Base-by-base conservation (phyloP, 805 yeast species). In the fission yeast (Schizosaccharomyces pombe) region DNA sequence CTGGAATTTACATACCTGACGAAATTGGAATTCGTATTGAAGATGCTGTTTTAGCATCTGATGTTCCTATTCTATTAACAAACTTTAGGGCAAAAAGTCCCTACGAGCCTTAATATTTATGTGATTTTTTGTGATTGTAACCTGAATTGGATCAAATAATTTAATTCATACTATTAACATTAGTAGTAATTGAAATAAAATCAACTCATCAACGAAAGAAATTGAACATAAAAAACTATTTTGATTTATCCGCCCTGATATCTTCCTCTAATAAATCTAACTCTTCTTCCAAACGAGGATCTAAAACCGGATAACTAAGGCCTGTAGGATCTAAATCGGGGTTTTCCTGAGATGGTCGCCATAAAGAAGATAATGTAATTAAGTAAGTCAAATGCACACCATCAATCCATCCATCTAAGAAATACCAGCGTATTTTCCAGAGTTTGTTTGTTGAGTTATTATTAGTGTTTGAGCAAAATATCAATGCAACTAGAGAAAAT, bases 321-420 rank as follows among this genome's bases (percentile, higher is more conserved):
- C 49, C 49, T 4, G 19, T 19, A 26, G 28, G 30, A 11, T 85
- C 49, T 6, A 43, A 29, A 14, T 43, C 30, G 5, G 4, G 83
- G 56, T 95, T 86, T 43, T 94, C 85, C 60, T 83, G 91, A 0
- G 96, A 87, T 55, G 99, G 99, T 67, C 98, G 80, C 98, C 98
- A 91, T 58, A 91, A 76, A 70, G 86, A 77, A 4, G 95, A 83
- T 58, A 91, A 73, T 6, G 85, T 76, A 62, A 81, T 75, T 65
- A 91, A 87, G 37, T 86, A 87, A 52, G 79, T 68, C 63, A 83
- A 85, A 68, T 85, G 91, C 14, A 86, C 80, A 52, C 85, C 74
- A 52, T 94, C 80, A 40, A 96, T 94, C 95, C 97, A 87, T 70
- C 94, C 93, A 61, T 89, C 95, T 47, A 81, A 74, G 55, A 85